A percentile compares a stretch with the other conserved stretches of the same genome.
Conservation (phyloP, 768 basidiomycete genomes). For the Mycena epipterygia region DNA sequence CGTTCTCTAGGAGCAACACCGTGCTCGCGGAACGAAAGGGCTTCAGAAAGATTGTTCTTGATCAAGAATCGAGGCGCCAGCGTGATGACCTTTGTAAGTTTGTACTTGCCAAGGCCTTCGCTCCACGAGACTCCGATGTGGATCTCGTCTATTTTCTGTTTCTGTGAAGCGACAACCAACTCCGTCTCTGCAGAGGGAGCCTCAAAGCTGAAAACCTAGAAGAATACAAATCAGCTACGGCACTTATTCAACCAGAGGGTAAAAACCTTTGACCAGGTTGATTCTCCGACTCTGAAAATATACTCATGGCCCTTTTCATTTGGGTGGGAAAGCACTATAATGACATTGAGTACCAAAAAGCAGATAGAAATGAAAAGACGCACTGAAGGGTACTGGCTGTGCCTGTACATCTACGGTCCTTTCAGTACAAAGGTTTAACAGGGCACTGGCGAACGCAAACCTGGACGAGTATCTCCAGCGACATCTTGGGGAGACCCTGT, state of each 20-base stretch:
- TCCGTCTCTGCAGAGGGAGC: conserved; percentile 93
- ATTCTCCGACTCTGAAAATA: conserved; percentile 83
- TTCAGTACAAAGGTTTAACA: conserved; percentile 37
- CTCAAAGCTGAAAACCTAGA: conserved; percentile 87
- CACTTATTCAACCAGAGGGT: neutral
- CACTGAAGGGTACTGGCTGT: conserved; percentile 83
- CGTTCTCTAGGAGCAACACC: conserved; percentile 76
- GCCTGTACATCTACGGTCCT: conserved; percentile 57
- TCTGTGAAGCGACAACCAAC: conserved; percentile 75
- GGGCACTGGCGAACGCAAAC: conserved; percentile 52
- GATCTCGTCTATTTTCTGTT: conserved; percentile 74
- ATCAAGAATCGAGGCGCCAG: conserved; percentile 92
- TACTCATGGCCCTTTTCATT: conserved; percentile 87
- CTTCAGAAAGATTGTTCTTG: conserved; percentile 79
- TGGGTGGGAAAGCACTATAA: conserved; percentile 87
- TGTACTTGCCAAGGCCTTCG: conserved; percentile 97
- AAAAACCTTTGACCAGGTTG: conserved; percentile 89
- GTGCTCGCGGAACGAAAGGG: conserved; percentile 89
- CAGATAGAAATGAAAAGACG: conserved; percentile 47
- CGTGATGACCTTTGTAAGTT: conserved; percentile 93
- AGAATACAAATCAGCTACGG: conserved; percentile 9
- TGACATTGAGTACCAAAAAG: conserved; percentile 16
- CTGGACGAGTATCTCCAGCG: conserved; percentile 82
- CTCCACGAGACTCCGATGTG: conserved; percentile 93
- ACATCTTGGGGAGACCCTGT: conserved; percentile 79